Conservation (phyloP, 352 stramenopile species). For the Hyaloperonospora arabidopsidis region DNA sequence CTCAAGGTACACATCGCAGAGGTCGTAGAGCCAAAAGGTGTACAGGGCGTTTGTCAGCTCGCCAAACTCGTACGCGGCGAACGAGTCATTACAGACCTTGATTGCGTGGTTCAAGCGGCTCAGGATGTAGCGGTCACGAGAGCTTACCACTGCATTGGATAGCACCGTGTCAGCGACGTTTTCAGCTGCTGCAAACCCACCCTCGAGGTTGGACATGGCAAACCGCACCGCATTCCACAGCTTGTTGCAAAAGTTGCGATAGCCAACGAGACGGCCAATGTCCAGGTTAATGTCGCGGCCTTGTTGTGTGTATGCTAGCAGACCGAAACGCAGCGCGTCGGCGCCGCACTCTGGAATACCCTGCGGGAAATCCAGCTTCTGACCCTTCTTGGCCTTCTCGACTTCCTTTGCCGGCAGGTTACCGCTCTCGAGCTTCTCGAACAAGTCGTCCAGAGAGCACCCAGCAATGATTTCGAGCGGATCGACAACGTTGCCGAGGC, state of each 20-base stretch:
- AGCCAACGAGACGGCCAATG: constrained; percentile 97
- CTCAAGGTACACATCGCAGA: constrained; percentile 99
- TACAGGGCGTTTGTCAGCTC: constrained; percentile 93
- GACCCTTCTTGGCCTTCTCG: constrained; percentile 95
- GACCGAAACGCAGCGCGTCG: constrained; percentile 96
- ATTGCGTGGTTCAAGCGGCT: constrained; percentile 77
- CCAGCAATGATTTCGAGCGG: constrained; percentile 96
- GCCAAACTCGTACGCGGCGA: constrained; percentile 94
- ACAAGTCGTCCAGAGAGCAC: constrained; percentile 90
- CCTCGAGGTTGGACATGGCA: constrained; percentile 93
- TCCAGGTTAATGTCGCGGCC: constrained; percentile 99
- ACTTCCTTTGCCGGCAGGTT: constrained; percentile 98
- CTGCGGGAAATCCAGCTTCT: constrained; percentile 95
- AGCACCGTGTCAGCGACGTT: constrained; percentile 52
- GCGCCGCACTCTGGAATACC: constrained; percentile 98
- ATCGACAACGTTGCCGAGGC: constrained; percentile 98
- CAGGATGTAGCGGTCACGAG: constrained; percentile 76
- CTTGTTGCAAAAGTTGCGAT: constrained; percentile 99
- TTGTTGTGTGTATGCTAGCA: constrained; percentile 93
- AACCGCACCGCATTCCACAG: constrained; percentile 99
- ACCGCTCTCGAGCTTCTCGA: constrained; percentile 92
- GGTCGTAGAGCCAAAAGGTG: constrained; percentile 97
- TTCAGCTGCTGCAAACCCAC: constrained; percentile 47
- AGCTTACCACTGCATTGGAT: constrained; percentile 51
- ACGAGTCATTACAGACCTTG: constrained; percentile 68